These are phyloP conservation scores for Kodamaea nitidulidarum DNA, from an alignment of 805 yeast species.

Conservation along the genomic window DNA sequence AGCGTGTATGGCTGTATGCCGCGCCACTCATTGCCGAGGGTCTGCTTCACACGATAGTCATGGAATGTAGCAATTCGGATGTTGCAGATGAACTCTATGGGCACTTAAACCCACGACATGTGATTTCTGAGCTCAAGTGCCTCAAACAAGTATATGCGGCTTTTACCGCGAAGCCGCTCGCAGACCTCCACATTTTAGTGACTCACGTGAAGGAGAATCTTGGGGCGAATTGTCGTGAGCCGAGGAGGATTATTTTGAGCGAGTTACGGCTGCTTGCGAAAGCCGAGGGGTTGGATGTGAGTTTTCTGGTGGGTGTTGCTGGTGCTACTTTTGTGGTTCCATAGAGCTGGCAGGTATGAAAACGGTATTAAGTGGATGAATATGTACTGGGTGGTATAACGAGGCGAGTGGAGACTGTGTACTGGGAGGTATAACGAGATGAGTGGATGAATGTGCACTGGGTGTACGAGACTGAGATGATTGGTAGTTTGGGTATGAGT, in stretches of 20 bases:
- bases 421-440: too few species aligned
- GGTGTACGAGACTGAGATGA: too few species aligned
- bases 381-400: too few species aligned
- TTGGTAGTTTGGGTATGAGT: too few species aligned
- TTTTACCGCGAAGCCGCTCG: constrained; percentile 27
- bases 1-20: constrained; percentile 53
- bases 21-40: constrained; percentile 40
- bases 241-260: constrained; percentile 49
- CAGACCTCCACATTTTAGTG: constrained; percentile 45
- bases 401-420: too few species aligned
- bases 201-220: constrained; percentile 46
- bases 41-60: constrained; percentile 50
- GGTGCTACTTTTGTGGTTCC: constrained; percentile 44
- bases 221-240: constrained; percentile 50
- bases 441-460: too few species aligned
- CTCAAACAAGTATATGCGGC: constrained; percentile 11
- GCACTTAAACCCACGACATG: constrained; percentile 66
- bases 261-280: constrained; percentile 43
- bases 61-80: constrained; percentile 68
- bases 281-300: constrained; percentile 36
- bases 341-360: background rate
- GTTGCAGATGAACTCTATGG: constrained; percentile 58
- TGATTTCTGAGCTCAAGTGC: constrained; percentile 52
- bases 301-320: constrained; percentile 50
- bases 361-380: too few species aligned